Evolutionary conservation across 169 alveolate genomes (phyloP).

Genomic region (Cryptosporidium tyzzeri): DNA sequence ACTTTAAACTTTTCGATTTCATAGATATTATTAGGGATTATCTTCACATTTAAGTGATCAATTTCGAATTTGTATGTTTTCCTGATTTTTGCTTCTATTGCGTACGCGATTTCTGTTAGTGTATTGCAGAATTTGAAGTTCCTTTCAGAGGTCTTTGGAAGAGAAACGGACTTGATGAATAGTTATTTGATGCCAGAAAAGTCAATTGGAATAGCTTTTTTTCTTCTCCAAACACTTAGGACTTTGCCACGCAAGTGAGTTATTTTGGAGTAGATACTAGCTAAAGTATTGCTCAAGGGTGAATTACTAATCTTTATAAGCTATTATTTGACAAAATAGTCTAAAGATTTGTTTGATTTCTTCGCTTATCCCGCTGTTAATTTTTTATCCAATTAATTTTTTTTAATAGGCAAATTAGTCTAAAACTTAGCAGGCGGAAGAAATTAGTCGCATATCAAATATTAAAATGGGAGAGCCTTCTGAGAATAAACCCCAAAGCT

Average conservation of each 20-base stretch:
- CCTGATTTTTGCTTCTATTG: not conserved
- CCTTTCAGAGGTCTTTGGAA: not conserved
- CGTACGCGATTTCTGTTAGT: not conserved
- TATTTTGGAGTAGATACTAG: not conserved
- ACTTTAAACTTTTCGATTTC: conserved; percentile 6
- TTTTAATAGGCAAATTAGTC: not conserved
- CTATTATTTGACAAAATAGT: not conserved
- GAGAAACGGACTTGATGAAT: not conserved
- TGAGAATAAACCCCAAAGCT: conserved; percentile 1
- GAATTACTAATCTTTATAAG: not conserved
- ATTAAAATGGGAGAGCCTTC: conserved; percentile 5
- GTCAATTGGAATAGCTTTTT: too few relatives aligned
- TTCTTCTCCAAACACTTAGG: too few relatives aligned
- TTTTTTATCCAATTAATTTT: too few relatives aligned
- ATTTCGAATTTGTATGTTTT: not conserved
- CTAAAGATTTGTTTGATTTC: not conserved
- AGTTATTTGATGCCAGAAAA: too few relatives aligned
- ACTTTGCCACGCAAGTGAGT: not conserved
- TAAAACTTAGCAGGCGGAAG: not conserved
- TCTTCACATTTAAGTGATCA: conserved; percentile 19
- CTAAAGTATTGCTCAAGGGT: too few relatives aligned
- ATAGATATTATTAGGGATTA: conserved; percentile 33
- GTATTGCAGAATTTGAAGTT: not conserved
- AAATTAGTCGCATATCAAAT: not conserved
- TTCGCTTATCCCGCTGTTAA: not conserved